Percentiles rank a stretch among this genome's conserved stretches.
phyloP scores from a whole-genome alignment of 2,329 filamentous ascomycete species.

The Fusarium napiforme region DNA sequence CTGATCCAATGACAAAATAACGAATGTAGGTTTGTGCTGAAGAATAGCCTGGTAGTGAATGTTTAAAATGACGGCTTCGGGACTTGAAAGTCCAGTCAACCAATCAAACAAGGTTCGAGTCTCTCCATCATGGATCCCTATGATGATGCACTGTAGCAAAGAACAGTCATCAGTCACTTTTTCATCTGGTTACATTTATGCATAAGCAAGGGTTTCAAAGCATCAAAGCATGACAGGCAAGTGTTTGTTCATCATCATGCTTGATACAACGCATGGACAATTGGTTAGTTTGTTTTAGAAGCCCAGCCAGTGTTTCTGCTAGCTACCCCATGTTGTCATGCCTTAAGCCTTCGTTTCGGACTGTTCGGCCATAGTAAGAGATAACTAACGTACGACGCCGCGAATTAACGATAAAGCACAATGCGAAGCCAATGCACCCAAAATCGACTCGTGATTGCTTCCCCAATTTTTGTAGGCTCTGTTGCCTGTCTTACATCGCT shows the following conservation, averaged over 20 bases:
- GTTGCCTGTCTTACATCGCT: slow-evolving; percentile 12
- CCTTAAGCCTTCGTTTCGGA: slow-evolving; percentile 9
- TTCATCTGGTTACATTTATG: slow-evolving; percentile 7
- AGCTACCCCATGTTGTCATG: slow-evolving; percentile 28
- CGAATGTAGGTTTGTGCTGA: background rate
- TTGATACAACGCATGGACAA: slow-evolving; percentile 12
- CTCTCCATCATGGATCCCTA: slow-evolving; percentile 24
- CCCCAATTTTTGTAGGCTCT: background rate
- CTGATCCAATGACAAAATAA: slow-evolving; percentile 2
- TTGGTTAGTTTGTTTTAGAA: slow-evolving; percentile 24
- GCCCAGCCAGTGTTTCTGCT: slow-evolving; percentile 30
- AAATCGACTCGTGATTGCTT: slow-evolving; percentile 8
- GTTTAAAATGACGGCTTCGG: background rate
- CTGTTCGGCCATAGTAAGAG: slow-evolving; percentile 16
- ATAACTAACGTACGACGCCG: slow-evolving; percentile 10
- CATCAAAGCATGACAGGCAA: slow-evolving; percentile 22
- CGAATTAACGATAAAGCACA: slow-evolving; percentile 21
- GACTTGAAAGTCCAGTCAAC: background rate
- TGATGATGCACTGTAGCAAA: slow-evolving; percentile 29
- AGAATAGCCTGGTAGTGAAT: background rate
- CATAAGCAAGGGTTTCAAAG: slow-evolving; percentile 14
- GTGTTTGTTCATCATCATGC: slow-evolving; percentile 6
- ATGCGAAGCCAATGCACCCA: background rate
- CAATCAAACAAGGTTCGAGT: slow-evolving; percentile 4
- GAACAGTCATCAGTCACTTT: background rate